Conservation (phyloP, 495 filamentous ascomycete species). For the Lophium mytilinum region DNA sequence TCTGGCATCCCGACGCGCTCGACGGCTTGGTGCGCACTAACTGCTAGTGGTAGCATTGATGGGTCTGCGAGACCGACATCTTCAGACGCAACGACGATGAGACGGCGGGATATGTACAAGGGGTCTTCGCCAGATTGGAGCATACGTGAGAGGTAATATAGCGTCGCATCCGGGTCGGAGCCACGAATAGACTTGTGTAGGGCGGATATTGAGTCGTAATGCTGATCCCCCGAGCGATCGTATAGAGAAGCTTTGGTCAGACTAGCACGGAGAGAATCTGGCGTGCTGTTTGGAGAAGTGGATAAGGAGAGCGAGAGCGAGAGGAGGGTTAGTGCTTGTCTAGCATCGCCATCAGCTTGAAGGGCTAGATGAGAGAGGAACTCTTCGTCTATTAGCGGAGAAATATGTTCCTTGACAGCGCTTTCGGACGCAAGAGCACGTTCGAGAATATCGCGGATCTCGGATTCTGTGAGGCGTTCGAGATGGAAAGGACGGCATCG, state of each 20-base stretch:
- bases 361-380: conserved; percentile 71
- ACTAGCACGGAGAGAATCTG: conserved; percentile 63
- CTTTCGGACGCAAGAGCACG: conserved; percentile 51
- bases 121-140: conserved; percentile 93
- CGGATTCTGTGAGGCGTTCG: conserved; percentile 58
- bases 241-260: conserved; percentile 89
- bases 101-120: conserved; percentile 78
- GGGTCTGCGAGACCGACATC: conserved; percentile 91
- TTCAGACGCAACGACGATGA: conserved; percentile 87
- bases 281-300: conserved; percentile 43
- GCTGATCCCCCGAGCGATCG: conserved; percentile 89
- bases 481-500: conserved; percentile 87
- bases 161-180: conserved; percentile 71
- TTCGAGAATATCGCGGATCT: conserved; percentile 62
- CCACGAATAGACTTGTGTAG: conserved; percentile 95
- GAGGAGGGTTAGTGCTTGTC: conserved; percentile 85
- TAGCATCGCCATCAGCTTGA: conserved; percentile 86
- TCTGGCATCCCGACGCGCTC: conserved; percentile 93
- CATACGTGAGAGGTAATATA: conserved; percentile 95
- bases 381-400: conserved; percentile 61
- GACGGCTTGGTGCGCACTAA: conserved; percentile 72
- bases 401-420: neutral
- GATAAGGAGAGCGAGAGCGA: conserved; percentile 70
- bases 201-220: conserved; percentile 92
- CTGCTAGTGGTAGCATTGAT: conserved; percentile 72